Percentiles rank a stretch among this genome's conserved stretches.
These are phyloP conservation scores for Phlebiopsis gigantea DNA, from an alignment of 768 basidiomycete genomes.

Conservation along the genomic window DNA sequence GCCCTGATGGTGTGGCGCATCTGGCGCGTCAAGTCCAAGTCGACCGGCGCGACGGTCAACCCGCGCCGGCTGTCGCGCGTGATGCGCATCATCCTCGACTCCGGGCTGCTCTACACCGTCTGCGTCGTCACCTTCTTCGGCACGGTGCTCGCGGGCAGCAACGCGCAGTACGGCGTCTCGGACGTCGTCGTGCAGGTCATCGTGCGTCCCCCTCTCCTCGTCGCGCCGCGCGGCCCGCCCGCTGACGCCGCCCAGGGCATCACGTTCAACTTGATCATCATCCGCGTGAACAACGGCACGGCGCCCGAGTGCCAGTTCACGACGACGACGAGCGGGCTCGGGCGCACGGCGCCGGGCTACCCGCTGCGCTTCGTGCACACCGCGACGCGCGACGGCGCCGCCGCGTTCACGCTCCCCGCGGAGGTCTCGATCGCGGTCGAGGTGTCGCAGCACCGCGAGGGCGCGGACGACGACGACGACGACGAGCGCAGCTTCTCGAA, in stretches of 20 bases:
- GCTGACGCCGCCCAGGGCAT: conserved; percentile 8
- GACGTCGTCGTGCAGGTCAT: conserved; percentile 13
- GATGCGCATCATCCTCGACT: conserved; percentile 13
- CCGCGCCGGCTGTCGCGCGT: conserved; percentile 3
- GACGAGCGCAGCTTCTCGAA: background rate
- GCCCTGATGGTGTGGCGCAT: conserved; percentile 12
- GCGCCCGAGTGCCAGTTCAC: background rate
- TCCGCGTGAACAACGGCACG: conserved; percentile 9
- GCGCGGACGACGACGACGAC: conserved; percentile 1
- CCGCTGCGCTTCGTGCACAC: conserved; percentile 11
- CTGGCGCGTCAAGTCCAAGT: conserved; percentile 4
- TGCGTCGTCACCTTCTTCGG: conserved; percentile 13
- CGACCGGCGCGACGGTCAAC: background rate
- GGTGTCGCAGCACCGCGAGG: conserved; percentile 3
- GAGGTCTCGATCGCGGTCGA: conserved; percentile 8
- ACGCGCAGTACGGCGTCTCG: conserved; percentile 12
- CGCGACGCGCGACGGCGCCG: background rate
- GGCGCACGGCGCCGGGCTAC: background rate
- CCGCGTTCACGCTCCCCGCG: conserved; percentile 1
- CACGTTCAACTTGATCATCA: conserved; percentile 14
- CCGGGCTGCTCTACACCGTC: conserved; percentile 10
- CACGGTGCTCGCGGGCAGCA: conserved; percentile 9
- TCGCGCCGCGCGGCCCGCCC: background rate
- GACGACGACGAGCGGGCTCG: background rate
- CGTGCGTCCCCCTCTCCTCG: conserved; percentile 2